Base-by-base conservation (phyloP, 2,329 filamentous ascomycete genomes). In the Curvularia eragrostidis region DNA sequence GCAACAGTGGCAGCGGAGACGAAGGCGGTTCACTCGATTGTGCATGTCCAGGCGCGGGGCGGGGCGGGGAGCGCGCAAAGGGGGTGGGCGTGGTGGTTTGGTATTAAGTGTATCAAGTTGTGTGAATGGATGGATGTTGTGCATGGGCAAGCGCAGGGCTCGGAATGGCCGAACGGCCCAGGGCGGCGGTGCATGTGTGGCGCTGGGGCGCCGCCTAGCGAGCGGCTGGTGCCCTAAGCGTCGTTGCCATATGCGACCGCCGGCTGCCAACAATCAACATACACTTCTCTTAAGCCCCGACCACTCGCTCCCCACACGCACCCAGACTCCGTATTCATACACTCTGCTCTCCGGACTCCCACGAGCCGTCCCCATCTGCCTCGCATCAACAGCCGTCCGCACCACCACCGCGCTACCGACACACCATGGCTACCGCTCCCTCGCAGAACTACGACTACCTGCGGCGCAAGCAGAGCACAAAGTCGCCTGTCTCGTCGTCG, bases 391-490 rank as follows among this genome's bases (percentile, higher is more conserved):
- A 21, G 12, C 30, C 19, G 28, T 36, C 46, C 34, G 19, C 32
- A 36, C 19, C 32, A 32, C 21, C 53, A 34, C 32, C 36, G 30
- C 48, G 44, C 24, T 12, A 44, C 23, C 18, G 41, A 39, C 43
- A 32, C 58, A 65, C 28, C 48, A 74, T 74, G 71, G 62, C 70
- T 44, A 67, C 72, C 54, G 62, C 68, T 43, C 63, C 71, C 48
- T 68, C 74, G 43, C 78, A 79, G 50, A 80, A 83, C 71, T 81
- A 84, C 80, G 84, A 85, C 75, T 82, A 84, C 68, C 79, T 85
- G 61, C 82, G 83, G 67, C 84, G 85, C 69, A 85, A 85, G 73
- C 84, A 84, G 66, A 80, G 83, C 47, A 77, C 67, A 62, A 78
- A 71, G 72, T 71, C 63, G 54, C 71, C 64, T 63, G 68, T 75